Evolutionary conservation across 2,329 filamentous ascomycete genomes (phyloP).

Genomic region (Emericellopsis atlantica): DNA sequence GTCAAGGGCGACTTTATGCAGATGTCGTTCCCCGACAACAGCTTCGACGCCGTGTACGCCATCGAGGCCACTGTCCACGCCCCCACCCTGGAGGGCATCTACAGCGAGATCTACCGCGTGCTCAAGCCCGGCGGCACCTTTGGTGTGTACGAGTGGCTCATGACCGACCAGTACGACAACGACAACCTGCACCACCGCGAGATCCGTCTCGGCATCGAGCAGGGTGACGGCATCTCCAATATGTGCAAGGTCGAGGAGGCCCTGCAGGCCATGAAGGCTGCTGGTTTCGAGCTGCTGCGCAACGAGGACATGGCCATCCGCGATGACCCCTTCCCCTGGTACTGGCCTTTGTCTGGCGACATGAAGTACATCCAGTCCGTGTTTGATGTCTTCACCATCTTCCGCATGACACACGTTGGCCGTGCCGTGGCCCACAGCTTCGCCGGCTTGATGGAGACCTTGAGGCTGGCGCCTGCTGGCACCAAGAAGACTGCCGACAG

Average conservation of each 20-base stretch:
- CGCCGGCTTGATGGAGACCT: slow-evolving; percentile 61
- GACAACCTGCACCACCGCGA: slow-evolving; percentile 74
- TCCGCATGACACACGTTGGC: slow-evolving; percentile 80
- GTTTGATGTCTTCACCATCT: slow-evolving; percentile 70
- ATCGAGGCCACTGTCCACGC: slow-evolving; percentile 97
- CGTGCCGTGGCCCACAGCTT: slow-evolving; percentile 64
- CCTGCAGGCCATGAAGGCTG: slow-evolving; percentile 68
- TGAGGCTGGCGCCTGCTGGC: slow-evolving; percentile 65
- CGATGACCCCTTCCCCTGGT: slow-evolving; percentile 73
- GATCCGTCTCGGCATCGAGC: slow-evolving; percentile 89
- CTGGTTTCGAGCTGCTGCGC: slow-evolving; percentile 73
- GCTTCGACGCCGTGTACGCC: slow-evolving; percentile 89
- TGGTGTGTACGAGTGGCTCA: slow-evolving; percentile 97
- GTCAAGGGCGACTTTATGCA: slow-evolving; percentile 99
- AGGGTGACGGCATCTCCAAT: slow-evolving; percentile 92
- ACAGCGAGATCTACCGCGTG: slow-evolving; percentile 87
- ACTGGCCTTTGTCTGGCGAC: slow-evolving; percentile 81
- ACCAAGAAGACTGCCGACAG: slow-evolving; percentile 94
- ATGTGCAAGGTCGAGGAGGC: slow-evolving; percentile 85
- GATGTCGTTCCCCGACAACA: slow-evolving; percentile 88
- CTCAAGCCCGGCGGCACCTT: slow-evolving; percentile 93
- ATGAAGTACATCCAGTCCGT: slow-evolving; percentile 71
- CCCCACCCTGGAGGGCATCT: slow-evolving; percentile 79
- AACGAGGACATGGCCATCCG: slow-evolving; percentile 79
- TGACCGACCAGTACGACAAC: slow-evolving; percentile 93